phyloP scores from a whole-genome alignment of 176 grass and related monocot species.

The Tillandsia fasciculata region DNA sequence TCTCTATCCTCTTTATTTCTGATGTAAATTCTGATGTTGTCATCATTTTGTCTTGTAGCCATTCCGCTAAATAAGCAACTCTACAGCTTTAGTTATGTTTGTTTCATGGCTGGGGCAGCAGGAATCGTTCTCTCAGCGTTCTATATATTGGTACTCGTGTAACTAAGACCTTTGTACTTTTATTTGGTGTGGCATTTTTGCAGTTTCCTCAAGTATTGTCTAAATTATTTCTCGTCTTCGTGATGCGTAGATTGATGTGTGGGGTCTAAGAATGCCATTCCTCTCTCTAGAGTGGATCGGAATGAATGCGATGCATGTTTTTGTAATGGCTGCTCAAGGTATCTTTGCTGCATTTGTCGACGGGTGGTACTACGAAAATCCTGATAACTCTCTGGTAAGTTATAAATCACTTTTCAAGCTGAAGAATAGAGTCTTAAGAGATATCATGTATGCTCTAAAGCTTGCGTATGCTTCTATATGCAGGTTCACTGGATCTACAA shows the following conservation, averaged over 20 bases:
- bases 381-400: constrained; percentile 45
- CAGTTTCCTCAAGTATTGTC: neutral
- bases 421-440: neutral
- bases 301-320: constrained; percentile 85
- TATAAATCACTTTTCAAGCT: neutral
- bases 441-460: neutral
- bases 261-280: constrained; percentile 48
- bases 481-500: constrained; percentile 55
- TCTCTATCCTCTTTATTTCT: neutral
- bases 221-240: neutral
- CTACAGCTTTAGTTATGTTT: constrained; percentile 73
- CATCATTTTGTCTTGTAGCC: constrained; percentile 17
- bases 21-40: neutral
- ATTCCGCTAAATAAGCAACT: constrained; percentile 86
- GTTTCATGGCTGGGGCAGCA: constrained; percentile 52
- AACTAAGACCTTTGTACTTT: neutral
- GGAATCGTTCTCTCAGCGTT: constrained; percentile 54
- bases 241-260: constrained; percentile 44
- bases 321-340: constrained; percentile 63
- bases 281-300: constrained; percentile 69
- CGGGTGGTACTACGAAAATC: constrained; percentile 56
- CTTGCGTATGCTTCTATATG: neutral
- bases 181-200: neutral
- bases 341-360: constrained; percentile 57
- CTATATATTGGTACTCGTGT: constrained; percentile 44